Evolutionary conservation across 2,329 filamentous ascomycete genomes (phyloP).

Genomic region (Penicillium sp.): DNA sequence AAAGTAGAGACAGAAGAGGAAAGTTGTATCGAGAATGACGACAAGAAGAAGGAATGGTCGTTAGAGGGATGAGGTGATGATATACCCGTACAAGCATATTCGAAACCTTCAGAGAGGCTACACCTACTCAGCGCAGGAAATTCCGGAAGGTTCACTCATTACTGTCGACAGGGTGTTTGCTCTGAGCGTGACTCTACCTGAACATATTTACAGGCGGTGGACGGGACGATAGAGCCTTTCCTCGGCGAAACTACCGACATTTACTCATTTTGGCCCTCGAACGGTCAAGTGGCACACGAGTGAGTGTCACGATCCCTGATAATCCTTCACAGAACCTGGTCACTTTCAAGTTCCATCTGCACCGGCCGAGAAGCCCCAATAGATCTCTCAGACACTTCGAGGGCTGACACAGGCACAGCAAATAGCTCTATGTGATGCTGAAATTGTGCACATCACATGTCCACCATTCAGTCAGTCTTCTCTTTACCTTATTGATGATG

Average conservation of each 20-base stretch:
- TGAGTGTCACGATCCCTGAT: background rate
- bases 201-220: conserved; percentile 2
- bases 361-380: background rate
- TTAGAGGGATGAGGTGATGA: conserved; percentile 8
- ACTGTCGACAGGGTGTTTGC: background rate
- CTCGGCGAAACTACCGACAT: conserved; percentile 6
- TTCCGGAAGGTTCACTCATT: background rate
- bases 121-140: conserved; percentile 7
- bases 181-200: background rate
- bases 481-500: background rate
- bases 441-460: background rate
- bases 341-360: background rate
- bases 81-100: conserved; percentile 14
- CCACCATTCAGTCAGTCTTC: background rate
- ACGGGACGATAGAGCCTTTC: background rate
- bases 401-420: background rate
- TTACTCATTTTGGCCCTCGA: background rate
- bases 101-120: conserved; percentile 16
- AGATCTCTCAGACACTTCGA: background rate
- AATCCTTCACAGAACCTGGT: background rate
- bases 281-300: background rate
- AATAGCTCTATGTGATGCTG: background rate
- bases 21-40: background rate
- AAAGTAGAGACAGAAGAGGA: conserved; percentile 1
- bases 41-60: background rate